Conservation (phyloP, 2,329 filamentous ascomycete species). For the Aureobasidium pullulans region DNA sequence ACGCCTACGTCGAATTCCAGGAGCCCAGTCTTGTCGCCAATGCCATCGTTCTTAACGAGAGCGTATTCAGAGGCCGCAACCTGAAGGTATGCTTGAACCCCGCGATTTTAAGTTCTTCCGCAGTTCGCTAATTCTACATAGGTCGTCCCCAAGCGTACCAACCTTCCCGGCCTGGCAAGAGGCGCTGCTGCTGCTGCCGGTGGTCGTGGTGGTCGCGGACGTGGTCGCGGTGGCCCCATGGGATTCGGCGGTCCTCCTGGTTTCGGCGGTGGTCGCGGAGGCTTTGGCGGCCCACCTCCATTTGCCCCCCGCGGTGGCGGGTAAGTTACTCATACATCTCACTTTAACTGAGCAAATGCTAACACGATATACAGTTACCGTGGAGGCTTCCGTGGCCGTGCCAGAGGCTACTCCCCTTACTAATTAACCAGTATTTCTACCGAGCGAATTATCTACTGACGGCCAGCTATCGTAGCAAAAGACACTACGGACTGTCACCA, state of each 20-base stretch:
- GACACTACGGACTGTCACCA: not conserved
- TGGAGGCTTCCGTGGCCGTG: conserved; percentile 29
- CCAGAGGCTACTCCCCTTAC: conserved; percentile 32
- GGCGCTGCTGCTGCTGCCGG: conserved; percentile 57
- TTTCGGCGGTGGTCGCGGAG: conserved; percentile 41
- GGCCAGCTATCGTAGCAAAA: not conserved
- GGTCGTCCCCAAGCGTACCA: conserved; percentile 90
- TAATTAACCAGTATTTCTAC: conserved; percentile 18
- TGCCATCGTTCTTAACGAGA: conserved; percentile 92
- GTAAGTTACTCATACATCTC: conserved; percentile 22
- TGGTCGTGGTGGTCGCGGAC: conserved; percentile 43
- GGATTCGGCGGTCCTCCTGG: conserved; percentile 46
- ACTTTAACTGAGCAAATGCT: not conserved
- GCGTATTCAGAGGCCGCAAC: conserved; percentile 86
- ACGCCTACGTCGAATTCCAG: conserved; percentile 97
- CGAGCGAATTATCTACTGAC: not conserved
- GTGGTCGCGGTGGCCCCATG: conserved; percentile 33
- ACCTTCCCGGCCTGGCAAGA: conserved; percentile 87
- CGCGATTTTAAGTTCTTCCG: not conserved
- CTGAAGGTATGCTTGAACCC: conserved; percentile 63
- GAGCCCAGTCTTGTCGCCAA: conserved; percentile 89
- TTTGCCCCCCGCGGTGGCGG: conserved; percentile 33
- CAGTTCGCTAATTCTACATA: conserved; percentile 30
- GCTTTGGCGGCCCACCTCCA: conserved; percentile 23
- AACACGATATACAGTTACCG: conserved; percentile 24